Evolutionary conservation across 2,329 filamentous ascomycete genomes (phyloP).

Genomic region (Colletotrichum orbiculare): DNA sequence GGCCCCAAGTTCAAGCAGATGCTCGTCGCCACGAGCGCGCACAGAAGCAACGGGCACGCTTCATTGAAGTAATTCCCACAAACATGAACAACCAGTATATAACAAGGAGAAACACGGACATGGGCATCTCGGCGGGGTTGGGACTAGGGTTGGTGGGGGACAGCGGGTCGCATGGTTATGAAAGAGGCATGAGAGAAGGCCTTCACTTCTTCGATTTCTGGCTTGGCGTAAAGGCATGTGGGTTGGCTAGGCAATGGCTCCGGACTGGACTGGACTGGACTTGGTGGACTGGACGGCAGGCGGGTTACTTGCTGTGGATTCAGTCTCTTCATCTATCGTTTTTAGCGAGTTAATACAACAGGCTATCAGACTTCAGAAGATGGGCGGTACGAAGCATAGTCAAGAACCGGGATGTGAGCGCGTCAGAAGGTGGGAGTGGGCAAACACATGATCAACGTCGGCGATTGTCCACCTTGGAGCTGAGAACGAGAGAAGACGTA

Average conservation of each 20-base stretch:
- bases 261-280: neutral
- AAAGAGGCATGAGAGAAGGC: slow-evolving; percentile 10
- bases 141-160: neutral
- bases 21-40: slow-evolving; percentile 35
- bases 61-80: neutral
- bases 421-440: too few relatives aligned
- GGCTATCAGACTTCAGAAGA: too few relatives aligned
- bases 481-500: too few relatives aligned
- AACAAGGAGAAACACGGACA: neutral
- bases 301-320: slow-evolving; percentile 5
- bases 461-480: too few relatives aligned
- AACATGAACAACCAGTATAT: too few relatives aligned
- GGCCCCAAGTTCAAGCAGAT: slow-evolving; percentile 51
- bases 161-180: neutral
- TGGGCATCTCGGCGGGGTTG: neutral
- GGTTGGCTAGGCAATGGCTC: neutral
- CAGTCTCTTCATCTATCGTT: too few relatives aligned
- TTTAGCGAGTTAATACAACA: too few relatives aligned
- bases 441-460: too few relatives aligned
- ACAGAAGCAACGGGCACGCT: neutral
- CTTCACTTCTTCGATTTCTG: neutral
- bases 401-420: too few relatives aligned
- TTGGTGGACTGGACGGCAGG: neutral
- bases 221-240: slow-evolving; percentile 19
- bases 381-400: too few relatives aligned